phyloP scores from a whole-genome alignment of 1,284 basidiomycete genomes.

The Peniophora sp. region DNA sequence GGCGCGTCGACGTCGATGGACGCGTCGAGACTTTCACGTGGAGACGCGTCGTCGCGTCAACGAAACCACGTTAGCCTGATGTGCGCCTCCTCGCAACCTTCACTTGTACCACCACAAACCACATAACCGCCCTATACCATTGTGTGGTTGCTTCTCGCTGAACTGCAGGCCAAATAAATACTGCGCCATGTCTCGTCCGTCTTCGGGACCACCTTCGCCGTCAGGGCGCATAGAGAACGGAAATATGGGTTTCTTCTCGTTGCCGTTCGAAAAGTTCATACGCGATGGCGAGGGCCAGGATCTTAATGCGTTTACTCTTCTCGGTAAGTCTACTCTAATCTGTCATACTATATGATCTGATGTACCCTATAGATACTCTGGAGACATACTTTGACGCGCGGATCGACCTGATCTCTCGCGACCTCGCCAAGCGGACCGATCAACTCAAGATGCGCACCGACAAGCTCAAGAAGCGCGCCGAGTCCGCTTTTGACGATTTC shows the following conservation, averaged over 20 bases:
- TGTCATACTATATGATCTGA: constrained; percentile 8
- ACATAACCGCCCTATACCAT: too few relatives aligned
- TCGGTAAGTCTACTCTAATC: constrained; percentile 38
- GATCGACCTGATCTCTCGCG: constrained; percentile 82
- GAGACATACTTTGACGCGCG: constrained; percentile 89
- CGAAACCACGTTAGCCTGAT: too few relatives aligned
- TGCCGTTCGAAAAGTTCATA: constrained; percentile 44
- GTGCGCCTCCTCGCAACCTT: too few relatives aligned
- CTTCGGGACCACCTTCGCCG: constrained; percentile 23
- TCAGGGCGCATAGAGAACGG: constrained; percentile 17
- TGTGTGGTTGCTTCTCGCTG: too few relatives aligned
- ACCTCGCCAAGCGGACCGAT: constrained; percentile 80
- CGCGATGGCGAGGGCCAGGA: constrained; percentile 42
- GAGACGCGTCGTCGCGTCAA: too few relatives aligned
- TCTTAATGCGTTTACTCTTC: constrained; percentile 59
- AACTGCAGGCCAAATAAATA: not conserved
- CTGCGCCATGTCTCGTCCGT: constrained; percentile 17
- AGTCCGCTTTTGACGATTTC: constrained; percentile 42
- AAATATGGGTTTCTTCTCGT: constrained; percentile 36
- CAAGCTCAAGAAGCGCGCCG: constrained; percentile 71
- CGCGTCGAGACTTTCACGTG: too few relatives aligned
- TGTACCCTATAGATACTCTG: constrained; percentile 55
- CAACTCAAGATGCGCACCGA: constrained; percentile 74
- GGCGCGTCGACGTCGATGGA: too few relatives aligned
- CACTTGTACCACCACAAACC: too few relatives aligned